These are phyloP conservation scores for Rhytidhysteron rufulum DNA, from an alignment of 2,329 filamentous ascomycete genomes.

Conservation along the genomic window DNA sequence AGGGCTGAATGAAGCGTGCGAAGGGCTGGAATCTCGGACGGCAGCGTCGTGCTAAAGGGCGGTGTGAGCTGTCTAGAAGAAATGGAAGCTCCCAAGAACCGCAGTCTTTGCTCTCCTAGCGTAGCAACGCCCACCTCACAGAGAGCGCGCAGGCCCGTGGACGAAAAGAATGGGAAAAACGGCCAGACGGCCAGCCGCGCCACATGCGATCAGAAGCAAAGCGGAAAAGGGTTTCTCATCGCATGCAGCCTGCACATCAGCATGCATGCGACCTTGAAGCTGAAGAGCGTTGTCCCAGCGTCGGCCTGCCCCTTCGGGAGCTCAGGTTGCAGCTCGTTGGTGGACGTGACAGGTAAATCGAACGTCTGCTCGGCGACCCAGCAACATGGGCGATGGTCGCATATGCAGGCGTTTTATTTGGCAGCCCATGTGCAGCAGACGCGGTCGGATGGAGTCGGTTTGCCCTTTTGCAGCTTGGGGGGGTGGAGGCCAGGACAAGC, in stretches of 20 bases:
- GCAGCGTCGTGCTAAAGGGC: slow-evolving; percentile 6
- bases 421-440: not conserved
- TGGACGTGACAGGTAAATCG: slow-evolving; percentile 2
- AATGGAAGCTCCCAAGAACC: too few relatives aligned
- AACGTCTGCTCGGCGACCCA: not conserved
- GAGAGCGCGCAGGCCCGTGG: slow-evolving; percentile 1
- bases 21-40: slow-evolving; percentile 4
- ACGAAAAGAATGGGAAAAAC: slow-evolving; percentile 4
- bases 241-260: not conserved
- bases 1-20: slow-evolving; percentile 9
- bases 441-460: slow-evolving; percentile 5
- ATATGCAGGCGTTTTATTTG: slow-evolving; percentile 6
- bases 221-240: not conserved
- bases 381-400: slow-evolving; percentile 6
- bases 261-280: not conserved
- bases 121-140: too few relatives aligned
- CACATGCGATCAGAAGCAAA: not conserved
- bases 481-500: not conserved
- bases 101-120: too few relatives aligned
- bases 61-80: slow-evolving; percentile 12
- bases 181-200: too few relatives aligned
- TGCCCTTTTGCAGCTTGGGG: not conserved
- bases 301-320: not conserved
- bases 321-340: slow-evolving; percentile 2
- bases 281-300: not conserved